Conservation (phyloP, 495 filamentous ascomycete genomes). For the Thermothielavioides terrestris region DNA sequence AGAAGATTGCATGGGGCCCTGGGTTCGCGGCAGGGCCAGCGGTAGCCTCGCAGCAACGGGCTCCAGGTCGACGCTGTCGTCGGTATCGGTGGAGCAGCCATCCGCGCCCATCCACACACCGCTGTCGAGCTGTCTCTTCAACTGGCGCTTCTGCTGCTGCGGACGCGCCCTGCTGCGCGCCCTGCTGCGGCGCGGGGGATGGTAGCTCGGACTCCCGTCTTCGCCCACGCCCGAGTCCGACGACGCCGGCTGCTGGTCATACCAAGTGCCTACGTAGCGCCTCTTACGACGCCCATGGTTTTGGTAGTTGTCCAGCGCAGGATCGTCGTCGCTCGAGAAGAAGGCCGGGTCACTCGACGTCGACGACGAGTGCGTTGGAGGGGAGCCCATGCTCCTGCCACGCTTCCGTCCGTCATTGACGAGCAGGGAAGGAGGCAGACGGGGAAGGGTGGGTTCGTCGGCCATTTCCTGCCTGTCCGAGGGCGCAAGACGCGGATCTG, state of each 20-base stretch:
- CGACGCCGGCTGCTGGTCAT: slow-evolving; percentile 45
- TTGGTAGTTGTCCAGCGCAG: slow-evolving; percentile 61
- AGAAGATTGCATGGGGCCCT: background rate
- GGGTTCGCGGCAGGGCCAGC: background rate
- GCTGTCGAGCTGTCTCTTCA: slow-evolving; percentile 64
- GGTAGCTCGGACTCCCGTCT: slow-evolving; percentile 10
- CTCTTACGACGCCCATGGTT: slow-evolving; percentile 40
- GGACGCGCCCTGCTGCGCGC: slow-evolving; percentile 14
- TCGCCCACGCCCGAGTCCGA: slow-evolving; percentile 36
- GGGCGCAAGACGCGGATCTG: background rate
- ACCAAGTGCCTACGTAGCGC: slow-evolving; percentile 65
- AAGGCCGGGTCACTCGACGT: slow-evolving; percentile 65
- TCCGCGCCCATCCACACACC: slow-evolving; percentile 69
- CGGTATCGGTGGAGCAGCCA: slow-evolving; percentile 41
- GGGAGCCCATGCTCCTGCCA: slow-evolving; percentile 17
- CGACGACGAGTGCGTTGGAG: slow-evolving; percentile 15
- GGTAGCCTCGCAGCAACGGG: slow-evolving; percentile 7
- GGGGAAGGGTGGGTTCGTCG: slow-evolving; percentile 33
- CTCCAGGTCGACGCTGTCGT: slow-evolving; percentile 27
- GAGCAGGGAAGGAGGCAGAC: slow-evolving; percentile 24
- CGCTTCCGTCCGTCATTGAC: slow-evolving; percentile 34
- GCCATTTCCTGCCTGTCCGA: background rate
- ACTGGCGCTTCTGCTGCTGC: slow-evolving; percentile 45
- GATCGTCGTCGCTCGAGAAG: slow-evolving; percentile 73
- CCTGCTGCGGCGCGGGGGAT: background rate